Evolutionary conservation across 495 filamentous ascomycete genomes (phyloP).

Genomic region (Glonium stellatum): DNA sequence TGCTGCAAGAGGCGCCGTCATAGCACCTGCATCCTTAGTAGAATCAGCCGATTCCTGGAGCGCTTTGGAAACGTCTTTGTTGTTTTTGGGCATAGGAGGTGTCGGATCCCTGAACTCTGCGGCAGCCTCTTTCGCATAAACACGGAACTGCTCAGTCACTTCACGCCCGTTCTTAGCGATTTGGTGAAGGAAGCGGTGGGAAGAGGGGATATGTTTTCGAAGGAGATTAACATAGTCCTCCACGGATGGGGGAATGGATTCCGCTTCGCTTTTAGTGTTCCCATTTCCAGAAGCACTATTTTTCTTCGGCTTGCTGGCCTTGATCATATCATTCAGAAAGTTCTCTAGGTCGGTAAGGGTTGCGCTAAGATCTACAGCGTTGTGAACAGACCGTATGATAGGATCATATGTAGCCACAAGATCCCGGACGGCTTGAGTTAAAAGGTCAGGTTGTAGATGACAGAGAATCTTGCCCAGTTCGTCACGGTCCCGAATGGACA

Average conservation of each 20-base stretch:
- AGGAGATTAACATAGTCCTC: constrained; percentile 56
- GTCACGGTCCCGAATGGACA: constrained; percentile 56
- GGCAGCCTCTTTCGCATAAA: constrained; percentile 39
- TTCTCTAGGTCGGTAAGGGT: constrained; percentile 50
- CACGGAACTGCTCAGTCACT: constrained; percentile 44
- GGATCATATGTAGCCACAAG: constrained; percentile 55
- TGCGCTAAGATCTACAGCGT: constrained; percentile 55
- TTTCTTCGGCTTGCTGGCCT: constrained; percentile 33
- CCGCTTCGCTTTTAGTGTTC: neutral
- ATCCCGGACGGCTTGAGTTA: constrained; percentile 52
- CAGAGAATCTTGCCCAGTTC: constrained; percentile 52
- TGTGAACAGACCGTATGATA: constrained; percentile 56
- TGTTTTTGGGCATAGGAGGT: neutral
- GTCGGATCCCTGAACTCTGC: constrained; percentile 36
- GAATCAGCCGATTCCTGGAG: neutral
- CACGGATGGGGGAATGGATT: constrained; percentile 41
- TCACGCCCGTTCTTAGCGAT: constrained; percentile 55
- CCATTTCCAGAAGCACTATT: constrained; percentile 15
- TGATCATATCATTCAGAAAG: constrained; percentile 57
- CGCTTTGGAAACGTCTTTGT: constrained; percentile 1
- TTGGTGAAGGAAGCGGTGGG: constrained; percentile 57
- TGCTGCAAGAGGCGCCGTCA: constrained; percentile 40
- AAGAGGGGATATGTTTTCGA: constrained; percentile 45
- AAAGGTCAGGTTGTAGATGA: constrained; percentile 50
- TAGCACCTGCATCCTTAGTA: constrained; percentile 37